phyloP scores from a whole-genome alignment of 2,329 filamentous ascomycete species.

The Setomelanomma holmii region DNA sequence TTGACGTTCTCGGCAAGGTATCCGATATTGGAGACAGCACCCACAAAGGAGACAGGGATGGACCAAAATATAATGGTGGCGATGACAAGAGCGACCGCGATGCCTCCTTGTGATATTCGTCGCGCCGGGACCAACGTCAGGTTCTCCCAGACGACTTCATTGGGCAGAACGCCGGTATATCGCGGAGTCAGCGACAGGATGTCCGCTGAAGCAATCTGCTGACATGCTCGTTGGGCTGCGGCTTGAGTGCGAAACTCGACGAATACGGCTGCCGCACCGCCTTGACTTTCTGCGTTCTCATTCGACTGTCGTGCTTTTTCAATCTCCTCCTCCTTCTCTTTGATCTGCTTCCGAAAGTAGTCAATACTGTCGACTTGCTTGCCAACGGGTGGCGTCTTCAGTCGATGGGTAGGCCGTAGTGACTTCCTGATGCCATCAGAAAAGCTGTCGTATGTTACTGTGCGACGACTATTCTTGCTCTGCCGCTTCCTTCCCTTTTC shows the following conservation, averaged over 20 bases:
- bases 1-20: constrained; percentile 68
- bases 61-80: constrained; percentile 88
- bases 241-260: constrained; percentile 86
- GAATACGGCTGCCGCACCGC: constrained; percentile 79
- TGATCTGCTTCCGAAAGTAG: constrained; percentile 81
- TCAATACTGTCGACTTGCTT: constrained; percentile 95
- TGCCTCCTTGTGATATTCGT: constrained; percentile 77
- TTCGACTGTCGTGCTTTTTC: constrained; percentile 73
- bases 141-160: constrained; percentile 87
- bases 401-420: constrained; percentile 51
- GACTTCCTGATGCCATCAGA: constrained; percentile 68
- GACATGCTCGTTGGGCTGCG: constrained; percentile 85
- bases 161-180: constrained; percentile 81
- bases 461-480: constrained; percentile 60
- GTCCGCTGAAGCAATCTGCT: constrained; percentile 55
- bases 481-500: constrained; percentile 69
- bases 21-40: constrained; percentile 83
- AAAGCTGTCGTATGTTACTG: constrained; percentile 60
- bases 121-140: constrained; percentile 83
- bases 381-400: constrained; percentile 65
- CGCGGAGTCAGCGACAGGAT: constrained; percentile 81
- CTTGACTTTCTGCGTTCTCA: constrained; percentile 60
- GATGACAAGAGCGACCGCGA: constrained; percentile 74
- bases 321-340: constrained; percentile 75
- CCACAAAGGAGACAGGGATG: constrained; percentile 78